Conservation (phyloP, 805 yeast genomes). For the Peterozyma xylosa region DNA sequence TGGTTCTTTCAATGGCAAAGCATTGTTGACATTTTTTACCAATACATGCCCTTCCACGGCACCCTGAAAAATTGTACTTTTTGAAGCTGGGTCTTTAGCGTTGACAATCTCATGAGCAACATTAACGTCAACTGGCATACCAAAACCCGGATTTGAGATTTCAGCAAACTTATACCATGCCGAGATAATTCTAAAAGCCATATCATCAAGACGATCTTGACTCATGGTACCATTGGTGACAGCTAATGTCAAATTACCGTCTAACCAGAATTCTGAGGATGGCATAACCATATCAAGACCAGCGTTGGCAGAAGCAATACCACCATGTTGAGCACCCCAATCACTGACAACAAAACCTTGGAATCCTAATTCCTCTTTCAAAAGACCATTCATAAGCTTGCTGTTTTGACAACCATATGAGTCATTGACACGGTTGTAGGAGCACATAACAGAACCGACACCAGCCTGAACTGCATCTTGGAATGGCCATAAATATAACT, state of each 20-base stretch:
- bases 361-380: conserved; percentile 57
- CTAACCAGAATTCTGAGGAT: conserved; percentile 43
- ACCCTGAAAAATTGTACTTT: conserved; percentile 40
- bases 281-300: conserved; percentile 68
- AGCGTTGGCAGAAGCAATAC: conserved; percentile 46
- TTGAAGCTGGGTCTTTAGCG: conserved; percentile 40
- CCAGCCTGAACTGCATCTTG: conserved; percentile 57
- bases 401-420: conserved; percentile 55
- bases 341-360: conserved; percentile 64
- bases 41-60: conserved; percentile 53
- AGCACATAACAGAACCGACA: conserved; percentile 54
- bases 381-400: conserved; percentile 41
- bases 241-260: conserved; percentile 45
- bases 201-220: conserved; percentile 47
- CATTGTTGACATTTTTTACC: conserved; percentile 42
- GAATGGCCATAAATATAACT: conserved; percentile 58
- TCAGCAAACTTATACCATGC: conserved; percentile 41
- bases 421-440: conserved; percentile 50
- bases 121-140: conserved; percentile 39
- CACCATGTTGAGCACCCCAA: conserved; percentile 60
- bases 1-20: conserved; percentile 52
- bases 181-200: conserved; percentile 54
- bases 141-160: conserved; percentile 29
- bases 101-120: conserved; percentile 49
- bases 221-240: conserved; percentile 49